Evolutionary conservation across 208 protist genomes (phyloP).

Genomic region (Leptomonas pyrrhocoris): DNA sequence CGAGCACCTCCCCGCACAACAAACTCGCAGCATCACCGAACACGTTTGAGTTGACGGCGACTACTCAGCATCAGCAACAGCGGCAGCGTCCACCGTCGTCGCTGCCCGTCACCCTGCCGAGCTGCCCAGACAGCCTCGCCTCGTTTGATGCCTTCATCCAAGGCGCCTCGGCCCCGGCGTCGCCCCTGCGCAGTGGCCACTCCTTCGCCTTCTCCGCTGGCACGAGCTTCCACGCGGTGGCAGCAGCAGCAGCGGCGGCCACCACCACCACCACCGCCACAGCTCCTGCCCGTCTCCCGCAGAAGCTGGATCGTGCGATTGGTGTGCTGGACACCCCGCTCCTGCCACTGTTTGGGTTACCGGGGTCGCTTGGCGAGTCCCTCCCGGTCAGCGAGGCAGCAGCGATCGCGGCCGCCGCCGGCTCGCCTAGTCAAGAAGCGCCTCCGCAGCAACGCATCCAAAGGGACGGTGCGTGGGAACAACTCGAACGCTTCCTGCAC

Average conservation of each 20-base stretch:
- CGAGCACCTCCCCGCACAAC: too few species aligned
- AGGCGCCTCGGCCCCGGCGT: not conserved
- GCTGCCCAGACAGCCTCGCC: not conserved
- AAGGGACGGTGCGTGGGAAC: slow-evolving; percentile 2
- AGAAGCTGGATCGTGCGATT: slow-evolving; percentile 22
- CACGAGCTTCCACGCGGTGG: too few species aligned
- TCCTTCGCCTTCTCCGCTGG: not conserved
- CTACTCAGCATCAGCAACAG: not conserved
- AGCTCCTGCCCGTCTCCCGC: not conserved
- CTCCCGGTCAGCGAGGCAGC: too few species aligned
- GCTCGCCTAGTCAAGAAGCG: too few species aligned
- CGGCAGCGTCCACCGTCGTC: not conserved
- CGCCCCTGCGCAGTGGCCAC: not conserved
- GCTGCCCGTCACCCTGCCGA: not conserved
- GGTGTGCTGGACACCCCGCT: slow-evolving; percentile 38
- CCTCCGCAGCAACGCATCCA: not conserved
- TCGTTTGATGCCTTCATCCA: not conserved
- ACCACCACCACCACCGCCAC: not conserved
- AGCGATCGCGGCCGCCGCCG: too few species aligned
- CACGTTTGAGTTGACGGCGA: too few species aligned
- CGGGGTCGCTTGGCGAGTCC: not conserved
- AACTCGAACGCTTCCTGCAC: slow-evolving; percentile 14
- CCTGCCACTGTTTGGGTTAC: slow-evolving; percentile 26
- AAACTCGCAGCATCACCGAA: too few species aligned
- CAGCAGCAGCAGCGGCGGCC: not conserved